Evolutionary conservation across 371 early-diverging fungal species (phyloP).

Genomic region (Chytridiales sp.): DNA sequence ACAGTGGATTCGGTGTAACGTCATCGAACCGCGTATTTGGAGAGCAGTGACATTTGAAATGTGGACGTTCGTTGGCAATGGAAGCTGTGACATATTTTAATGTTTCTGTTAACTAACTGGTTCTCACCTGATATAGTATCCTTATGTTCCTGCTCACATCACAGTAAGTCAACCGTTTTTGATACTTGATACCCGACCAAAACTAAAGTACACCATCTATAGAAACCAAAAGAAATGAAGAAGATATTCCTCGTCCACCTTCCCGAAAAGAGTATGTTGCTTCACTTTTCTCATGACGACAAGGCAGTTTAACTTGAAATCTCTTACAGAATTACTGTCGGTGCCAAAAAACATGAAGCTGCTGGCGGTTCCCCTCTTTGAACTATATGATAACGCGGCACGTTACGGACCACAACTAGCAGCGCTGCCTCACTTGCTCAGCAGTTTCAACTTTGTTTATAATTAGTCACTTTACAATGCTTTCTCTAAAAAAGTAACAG

Average conservation of each 20-base stretch:
- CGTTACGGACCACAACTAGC: conserved; percentile 75
- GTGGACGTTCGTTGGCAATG: no score
- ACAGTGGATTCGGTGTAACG: no score
- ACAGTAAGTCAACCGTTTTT: conserved; percentile 39
- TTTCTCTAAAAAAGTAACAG: not conserved
- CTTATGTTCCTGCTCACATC: conserved; percentile 77
- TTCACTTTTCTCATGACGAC: conserved; percentile 9
- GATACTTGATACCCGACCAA: not conserved
- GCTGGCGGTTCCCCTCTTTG: conserved; percentile 79
- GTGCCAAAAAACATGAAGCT: conserved; percentile 80
- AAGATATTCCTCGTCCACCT: conserved; percentile 70
- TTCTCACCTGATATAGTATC: no score
- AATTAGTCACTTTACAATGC: conserved; percentile 5
- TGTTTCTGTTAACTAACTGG: no score
- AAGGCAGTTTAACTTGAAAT: conserved; percentile 5
- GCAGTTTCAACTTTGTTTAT: conserved; percentile 45
- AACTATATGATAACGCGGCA: conserved; percentile 73
- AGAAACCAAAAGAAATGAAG: conserved; percentile 75
- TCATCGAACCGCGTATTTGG: no score
- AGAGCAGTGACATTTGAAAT: no score
- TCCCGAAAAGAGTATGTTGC: conserved; percentile 66
- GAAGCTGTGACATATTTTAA: no score
- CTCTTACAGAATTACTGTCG: conserved; percentile 60
- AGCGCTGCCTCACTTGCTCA: conserved; percentile 67
- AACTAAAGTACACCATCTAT: not conserved